These are phyloP conservation scores for Letharia lupina DNA, from an alignment of 495 filamentous ascomycete species.

Conservation along the genomic window DNA sequence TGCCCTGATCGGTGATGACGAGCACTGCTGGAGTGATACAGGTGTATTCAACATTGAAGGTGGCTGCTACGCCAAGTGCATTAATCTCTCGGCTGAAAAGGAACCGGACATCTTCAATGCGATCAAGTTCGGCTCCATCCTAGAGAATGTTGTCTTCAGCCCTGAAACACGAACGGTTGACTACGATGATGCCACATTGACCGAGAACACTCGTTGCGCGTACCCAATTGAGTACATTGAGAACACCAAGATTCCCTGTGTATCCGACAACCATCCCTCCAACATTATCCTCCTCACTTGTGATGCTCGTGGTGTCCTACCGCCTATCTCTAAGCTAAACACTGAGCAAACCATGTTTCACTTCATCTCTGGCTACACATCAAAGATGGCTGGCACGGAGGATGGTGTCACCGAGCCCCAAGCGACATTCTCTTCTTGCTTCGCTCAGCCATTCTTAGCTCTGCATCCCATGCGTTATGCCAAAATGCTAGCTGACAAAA, in stretches of 20 bases:
- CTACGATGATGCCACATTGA: slow-evolving; percentile 90
- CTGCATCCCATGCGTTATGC: slow-evolving; percentile 99
- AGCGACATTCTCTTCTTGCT: slow-evolving; percentile 98
- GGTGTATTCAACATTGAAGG: slow-evolving; percentile 99
- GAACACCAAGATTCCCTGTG: slow-evolving; percentile 97
- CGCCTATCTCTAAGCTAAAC: slow-evolving; percentile 95
- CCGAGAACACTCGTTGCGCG: slow-evolving; percentile 95
- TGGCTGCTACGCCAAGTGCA: slow-evolving; percentile 95
- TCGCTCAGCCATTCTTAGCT: slow-evolving; percentile 97
- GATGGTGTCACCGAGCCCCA: slow-evolving; percentile 93
- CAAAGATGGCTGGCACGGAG: slow-evolving; percentile 99
- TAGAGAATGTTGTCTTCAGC: slow-evolving; percentile 98
- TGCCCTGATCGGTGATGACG: slow-evolving; percentile 92
- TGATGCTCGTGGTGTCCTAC: slow-evolving; percentile 93
- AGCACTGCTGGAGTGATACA: slow-evolving; percentile 97
- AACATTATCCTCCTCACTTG: slow-evolving; percentile 99
- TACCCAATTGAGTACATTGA: slow-evolving; percentile 98
- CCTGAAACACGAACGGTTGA: slow-evolving; percentile 80
- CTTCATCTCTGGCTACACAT: slow-evolving; percentile 99
- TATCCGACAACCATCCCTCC: slow-evolving; percentile 75
- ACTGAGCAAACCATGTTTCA: slow-evolving; percentile 98
- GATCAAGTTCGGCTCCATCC: slow-evolving; percentile 91
- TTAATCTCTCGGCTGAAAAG: slow-evolving; percentile 96
- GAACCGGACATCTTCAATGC: slow-evolving; percentile 97
- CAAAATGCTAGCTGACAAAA: slow-evolving; percentile 96